These are phyloP conservation scores for Triangularia setosa DNA, from an alignment of 2,329 filamentous ascomycete genomes.

Conservation along the genomic window DNA sequence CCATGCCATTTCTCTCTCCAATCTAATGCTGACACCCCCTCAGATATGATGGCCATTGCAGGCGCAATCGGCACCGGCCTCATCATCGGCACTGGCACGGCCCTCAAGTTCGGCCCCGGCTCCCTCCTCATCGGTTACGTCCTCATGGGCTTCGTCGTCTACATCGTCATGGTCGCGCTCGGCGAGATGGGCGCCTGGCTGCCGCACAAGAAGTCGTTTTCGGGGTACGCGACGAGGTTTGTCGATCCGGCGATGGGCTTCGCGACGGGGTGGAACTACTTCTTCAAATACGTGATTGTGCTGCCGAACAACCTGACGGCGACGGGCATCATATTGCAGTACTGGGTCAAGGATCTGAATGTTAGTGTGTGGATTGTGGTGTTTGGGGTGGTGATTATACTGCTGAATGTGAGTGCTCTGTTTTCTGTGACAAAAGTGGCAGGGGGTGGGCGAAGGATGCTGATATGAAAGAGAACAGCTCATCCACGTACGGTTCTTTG, in stretches of 20 bases:
- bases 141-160: slow-evolving; percentile 46
- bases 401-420: slow-evolving; percentile 30
- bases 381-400: slow-evolving; percentile 34
- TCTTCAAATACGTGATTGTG: slow-evolving; percentile 41
- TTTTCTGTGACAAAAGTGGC: neutral
- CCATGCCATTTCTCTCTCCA: neutral
- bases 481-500: slow-evolving; percentile 39
- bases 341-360: slow-evolving; percentile 37
- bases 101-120: slow-evolving; percentile 45
- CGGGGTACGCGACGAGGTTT: slow-evolving; percentile 61
- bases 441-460: neutral
- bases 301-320: slow-evolving; percentile 38
- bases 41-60: slow-evolving; percentile 37
- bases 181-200: slow-evolving; percentile 67
- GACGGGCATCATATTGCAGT: slow-evolving; percentile 36
- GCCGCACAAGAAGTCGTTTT: slow-evolving; percentile 59
- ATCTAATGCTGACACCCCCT: neutral
- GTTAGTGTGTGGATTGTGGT: slow-evolving; percentile 37
- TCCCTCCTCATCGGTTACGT: slow-evolving; percentile 38
- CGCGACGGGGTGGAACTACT: slow-evolving; percentile 46
- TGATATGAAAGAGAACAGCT: slow-evolving; percentile 25
- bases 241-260: slow-evolving; percentile 46
- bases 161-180: slow-evolving; percentile 63
- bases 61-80: slow-evolving; percentile 40
- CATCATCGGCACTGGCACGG: slow-evolving; percentile 49